Evolutionary conservation across 2,329 filamentous ascomycete genomes (phyloP), one percentile per base, ranked within the genome.

Genomic region (Colletotrichum sp.): DNA sequence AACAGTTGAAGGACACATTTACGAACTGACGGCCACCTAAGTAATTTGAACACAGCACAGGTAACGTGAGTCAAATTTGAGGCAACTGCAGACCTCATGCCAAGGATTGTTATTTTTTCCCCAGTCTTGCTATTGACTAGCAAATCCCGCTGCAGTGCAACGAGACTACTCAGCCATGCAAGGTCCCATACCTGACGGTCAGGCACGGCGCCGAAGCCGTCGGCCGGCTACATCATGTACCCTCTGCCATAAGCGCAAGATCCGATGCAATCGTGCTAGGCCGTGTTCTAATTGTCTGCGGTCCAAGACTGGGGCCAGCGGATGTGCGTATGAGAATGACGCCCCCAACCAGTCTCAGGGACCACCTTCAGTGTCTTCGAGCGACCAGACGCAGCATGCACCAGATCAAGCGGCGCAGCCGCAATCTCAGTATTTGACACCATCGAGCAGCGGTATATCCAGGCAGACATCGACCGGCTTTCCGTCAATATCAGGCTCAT

Each of bases 251-350:
- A 82, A 81, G n/a, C 85, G 87, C 66, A 88, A 88, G 76, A 83
- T 87, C 19, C 81, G 83, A n/a, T 88, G 87, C 71, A 83, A 88
- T 71, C 82, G 85, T 36, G 81, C 84, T 28, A 78, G 77, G 5
- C 87, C 87, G 0, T 88, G 87, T 74, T 82, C 80, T 73, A 87
- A 87, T 73, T 88, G 87, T 67, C 72, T 84, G 6, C 82, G 83
- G 9, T 84, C 86, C n/a, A 83, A 81, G 70, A 83, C 76, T 6
- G 80, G 79, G 3, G 77, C 79, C 5, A 27, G 13, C 22, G 22
- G 55, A 59, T 87, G 86, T 67, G 72, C 81, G 9, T 87, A 86
- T 67, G 80, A 82, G 6, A 80, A 80, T 12, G 60, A 25, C 22
- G 80, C 75, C 78, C 60, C 71, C 65, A 71, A 27, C 52, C 48